A percentile compares a stretch with the other conserved stretches of the same genome.
Evolutionary conservation across 1,139 yeast species (phyloP).

Genomic region (Lodderomyces theae): DNA sequence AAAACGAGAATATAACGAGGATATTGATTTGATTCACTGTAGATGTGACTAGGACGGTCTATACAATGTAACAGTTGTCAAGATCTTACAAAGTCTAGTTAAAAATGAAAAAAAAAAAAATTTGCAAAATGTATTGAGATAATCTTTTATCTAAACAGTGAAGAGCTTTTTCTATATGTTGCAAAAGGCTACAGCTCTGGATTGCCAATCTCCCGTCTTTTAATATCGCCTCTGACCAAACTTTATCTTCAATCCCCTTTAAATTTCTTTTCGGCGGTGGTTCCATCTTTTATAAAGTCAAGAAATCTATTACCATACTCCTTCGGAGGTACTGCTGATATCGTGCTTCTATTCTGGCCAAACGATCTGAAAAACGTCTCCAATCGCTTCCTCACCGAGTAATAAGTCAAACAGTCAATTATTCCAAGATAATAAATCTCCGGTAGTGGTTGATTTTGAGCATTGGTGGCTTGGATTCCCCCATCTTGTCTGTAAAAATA

Average conservation of each 20-base stretch:
- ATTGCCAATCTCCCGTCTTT: too few relatives aligned
- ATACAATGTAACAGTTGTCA: too few relatives aligned
- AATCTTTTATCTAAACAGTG: too few relatives aligned
- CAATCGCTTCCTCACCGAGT: conserved; percentile 68
- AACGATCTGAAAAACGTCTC: conserved; percentile 87
- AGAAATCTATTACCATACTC: conserved; percentile 90
- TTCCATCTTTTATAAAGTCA: conserved; percentile 56
- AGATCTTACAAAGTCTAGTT: too few relatives aligned
- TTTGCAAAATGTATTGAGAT: too few relatives aligned
- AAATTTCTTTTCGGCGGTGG: conserved; percentile 14
- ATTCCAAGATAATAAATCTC: conserved; percentile 88
- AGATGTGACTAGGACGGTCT: too few relatives aligned
- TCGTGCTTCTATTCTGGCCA: conserved; percentile 62
- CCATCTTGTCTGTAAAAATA: conserved; percentile 82
- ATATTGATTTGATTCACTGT: too few relatives aligned
- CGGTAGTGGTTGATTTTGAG: conserved; percentile 56
- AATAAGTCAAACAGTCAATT: conserved; percentile 89
- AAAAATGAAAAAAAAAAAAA: too few relatives aligned
- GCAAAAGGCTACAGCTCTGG: too few relatives aligned
- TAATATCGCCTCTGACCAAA: too few relatives aligned
- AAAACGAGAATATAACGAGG: too few relatives aligned
- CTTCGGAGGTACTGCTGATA: conserved; percentile 85
- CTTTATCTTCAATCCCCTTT: conserved; percentile 7
- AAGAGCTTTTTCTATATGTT: too few relatives aligned
- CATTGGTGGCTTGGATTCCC: conserved; percentile 77